These are phyloP conservation scores for Phalaenopsis aphrodite DNA, from an alignment of 106 monocot genomes.

Conservation along the genomic window DNA sequence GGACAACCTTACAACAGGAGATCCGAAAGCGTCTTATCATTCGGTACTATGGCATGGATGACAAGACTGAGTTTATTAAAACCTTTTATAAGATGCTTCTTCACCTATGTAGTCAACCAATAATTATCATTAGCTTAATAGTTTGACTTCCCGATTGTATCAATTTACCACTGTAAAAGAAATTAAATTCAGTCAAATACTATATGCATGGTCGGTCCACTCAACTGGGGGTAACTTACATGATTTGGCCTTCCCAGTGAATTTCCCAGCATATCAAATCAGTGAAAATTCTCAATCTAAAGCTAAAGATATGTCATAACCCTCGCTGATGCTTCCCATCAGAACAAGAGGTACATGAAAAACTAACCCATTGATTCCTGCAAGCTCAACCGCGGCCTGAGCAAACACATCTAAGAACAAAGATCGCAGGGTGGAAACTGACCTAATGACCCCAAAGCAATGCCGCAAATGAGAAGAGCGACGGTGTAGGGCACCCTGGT, in stretches of 20 bases:
- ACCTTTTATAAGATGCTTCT: background rate
- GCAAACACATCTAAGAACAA: background rate
- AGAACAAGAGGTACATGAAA: background rate
- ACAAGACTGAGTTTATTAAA: background rate
- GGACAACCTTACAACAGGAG: background rate
- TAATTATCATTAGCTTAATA: background rate
- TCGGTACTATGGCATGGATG: background rate
- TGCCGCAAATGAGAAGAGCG: slow-evolving; percentile 74
- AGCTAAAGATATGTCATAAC: background rate
- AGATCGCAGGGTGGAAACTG: background rate
- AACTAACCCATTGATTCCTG: background rate
- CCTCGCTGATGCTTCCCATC: background rate
- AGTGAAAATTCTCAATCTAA: background rate
- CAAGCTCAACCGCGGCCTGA: background rate
- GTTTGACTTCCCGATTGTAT: background rate
- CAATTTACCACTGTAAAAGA: background rate
- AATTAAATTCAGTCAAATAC: background rate
- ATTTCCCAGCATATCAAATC: background rate
- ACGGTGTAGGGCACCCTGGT: slow-evolving; percentile 92
- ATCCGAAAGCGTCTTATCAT: background rate
- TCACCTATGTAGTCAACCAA: background rate
- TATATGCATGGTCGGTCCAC: background rate
- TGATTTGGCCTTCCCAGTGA: background rate
- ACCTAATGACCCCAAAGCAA: slow-evolving; percentile 81
- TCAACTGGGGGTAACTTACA: background rate